Base-by-base conservation (phyloP, 345 rosid genomes). In the Stellera chamaejasme region DNA sequence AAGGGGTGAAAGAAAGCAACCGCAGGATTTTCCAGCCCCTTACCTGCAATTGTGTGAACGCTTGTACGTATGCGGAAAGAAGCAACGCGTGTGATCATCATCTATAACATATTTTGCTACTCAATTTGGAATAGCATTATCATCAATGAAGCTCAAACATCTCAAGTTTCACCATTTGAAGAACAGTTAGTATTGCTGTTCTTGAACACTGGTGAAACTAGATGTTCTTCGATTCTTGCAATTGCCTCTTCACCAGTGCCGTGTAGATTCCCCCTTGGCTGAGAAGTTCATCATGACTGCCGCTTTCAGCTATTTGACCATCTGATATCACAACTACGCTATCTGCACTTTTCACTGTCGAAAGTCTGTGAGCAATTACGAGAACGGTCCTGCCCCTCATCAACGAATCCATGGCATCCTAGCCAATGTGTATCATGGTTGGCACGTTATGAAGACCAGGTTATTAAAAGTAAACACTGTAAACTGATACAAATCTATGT, bases 361-460 rank as follows among this genome's bases (percentile, higher is more conserved):
- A 92, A 11, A 88, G 77, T 73, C 96, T 71, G 75, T 92, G 98
- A 39, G 98, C 98, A 72, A 88, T 92, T 13, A 92, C 96, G 15
- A 92, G 81, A 52, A 92, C 98, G 10, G 96, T 92, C 77, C 98
- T 84, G 27, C 96, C 93, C 51, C 59, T 79, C 98, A 88, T 92
- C 48, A 92, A 72, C 46, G 96, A 86, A 59, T 92, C 98, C 96
- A 92, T 86, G 0, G 98, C 98, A 67, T 92, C 98, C 98, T 92
- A 15, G 5, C 11, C 10, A 16, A 50, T 42, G n/a, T 42, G n/a
- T 44, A 46, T 12, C 11, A 59, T 27, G 48, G 13, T 42, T 2
- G 13, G 58, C 0, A 1, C 39, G 9, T 61, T 28, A 45, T 9
- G 14, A 45, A 10, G 16, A 15, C 41, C 23, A 15, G 46, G 36